Percentiles rank a stretch among this genome's conserved stretches.
Conservation (phyloP, 352 stramenopile species). For the Pelagophyceae sp. region DNA sequence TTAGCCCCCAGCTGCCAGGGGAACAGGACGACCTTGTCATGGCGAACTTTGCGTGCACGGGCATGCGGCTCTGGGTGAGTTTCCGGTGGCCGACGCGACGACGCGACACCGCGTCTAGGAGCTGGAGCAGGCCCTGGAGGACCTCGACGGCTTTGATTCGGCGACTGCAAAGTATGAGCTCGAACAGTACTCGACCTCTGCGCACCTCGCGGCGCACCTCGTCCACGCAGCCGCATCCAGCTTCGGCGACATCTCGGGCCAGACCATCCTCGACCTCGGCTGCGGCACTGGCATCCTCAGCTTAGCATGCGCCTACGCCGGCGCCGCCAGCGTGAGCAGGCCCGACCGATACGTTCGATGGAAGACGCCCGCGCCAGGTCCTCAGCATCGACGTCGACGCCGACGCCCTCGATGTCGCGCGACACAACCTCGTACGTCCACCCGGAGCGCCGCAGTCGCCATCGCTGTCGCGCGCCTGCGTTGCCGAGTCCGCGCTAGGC, state of each 20-base stretch:
- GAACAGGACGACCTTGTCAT: no score
- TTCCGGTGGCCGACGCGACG: background rate
- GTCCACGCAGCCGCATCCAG: slow-evolving; percentile 5
- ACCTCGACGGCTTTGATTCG: slow-evolving; percentile 22
- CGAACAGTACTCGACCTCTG: slow-evolving; percentile 33
- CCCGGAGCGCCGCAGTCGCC: no score
- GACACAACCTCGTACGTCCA: background rate
- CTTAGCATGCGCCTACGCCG: slow-evolving; percentile 11
- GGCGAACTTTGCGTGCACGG: no score
- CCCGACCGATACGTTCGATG: no score
- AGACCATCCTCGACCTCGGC: slow-evolving; percentile 29
- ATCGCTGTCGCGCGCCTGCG: no score
- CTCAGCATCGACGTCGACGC: slow-evolving; percentile 1
- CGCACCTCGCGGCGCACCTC: slow-evolving; percentile 28
- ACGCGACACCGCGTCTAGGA: background rate
- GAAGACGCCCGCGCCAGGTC: background rate
- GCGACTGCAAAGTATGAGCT: slow-evolving; percentile 26
- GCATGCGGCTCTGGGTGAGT: background rate
- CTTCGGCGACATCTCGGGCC: slow-evolving; percentile 27
- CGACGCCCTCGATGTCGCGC: background rate
- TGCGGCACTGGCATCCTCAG: slow-evolving; percentile 30
- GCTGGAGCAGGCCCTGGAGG: slow-evolving; percentile 9
- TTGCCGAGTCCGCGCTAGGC: no score
- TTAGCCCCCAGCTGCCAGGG: no score
- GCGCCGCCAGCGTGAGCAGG: background rate